These are phyloP conservation scores for Nemania serpens DNA, from an alignment of 2,329 filamentous ascomycete species.

Conservation along the genomic window DNA sequence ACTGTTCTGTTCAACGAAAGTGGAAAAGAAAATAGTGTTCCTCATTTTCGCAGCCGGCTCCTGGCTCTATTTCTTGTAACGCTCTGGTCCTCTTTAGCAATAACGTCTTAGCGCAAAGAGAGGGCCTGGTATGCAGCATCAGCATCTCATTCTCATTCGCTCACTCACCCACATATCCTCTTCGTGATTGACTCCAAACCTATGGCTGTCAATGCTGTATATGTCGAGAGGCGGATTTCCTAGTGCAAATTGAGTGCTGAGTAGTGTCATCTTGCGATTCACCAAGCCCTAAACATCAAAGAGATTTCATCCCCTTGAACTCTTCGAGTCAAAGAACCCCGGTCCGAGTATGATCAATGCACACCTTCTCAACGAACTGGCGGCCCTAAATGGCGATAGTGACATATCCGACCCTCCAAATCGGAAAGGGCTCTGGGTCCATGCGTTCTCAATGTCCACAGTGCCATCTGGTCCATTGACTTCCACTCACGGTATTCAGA, in stretches of 20 bases:
- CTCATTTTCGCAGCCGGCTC: no score
- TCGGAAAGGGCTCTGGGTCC: neutral
- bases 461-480: constrained; percentile 16
- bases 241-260: neutral
- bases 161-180: no score
- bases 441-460: constrained; percentile 6
- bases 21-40: no score
- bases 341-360: neutral
- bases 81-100: no score
- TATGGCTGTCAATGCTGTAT: no score
- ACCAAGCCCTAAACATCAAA: neutral
- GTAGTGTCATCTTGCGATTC: neutral
- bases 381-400: neutral
- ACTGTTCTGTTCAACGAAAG: no score
- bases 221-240: no score
- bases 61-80: no score
- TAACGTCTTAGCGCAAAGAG: no score
- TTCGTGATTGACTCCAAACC: no score
- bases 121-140: no score
- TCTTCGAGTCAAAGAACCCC: neutral
- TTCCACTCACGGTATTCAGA: constrained; percentile 17
- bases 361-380: neutral
- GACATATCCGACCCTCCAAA: constrained; percentile 18
- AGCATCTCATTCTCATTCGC: no score
- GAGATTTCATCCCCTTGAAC: neutral